Conservation (phyloP, 371 early-diverging fungal genomes). For the Blastocladiella emersonii region DNA sequence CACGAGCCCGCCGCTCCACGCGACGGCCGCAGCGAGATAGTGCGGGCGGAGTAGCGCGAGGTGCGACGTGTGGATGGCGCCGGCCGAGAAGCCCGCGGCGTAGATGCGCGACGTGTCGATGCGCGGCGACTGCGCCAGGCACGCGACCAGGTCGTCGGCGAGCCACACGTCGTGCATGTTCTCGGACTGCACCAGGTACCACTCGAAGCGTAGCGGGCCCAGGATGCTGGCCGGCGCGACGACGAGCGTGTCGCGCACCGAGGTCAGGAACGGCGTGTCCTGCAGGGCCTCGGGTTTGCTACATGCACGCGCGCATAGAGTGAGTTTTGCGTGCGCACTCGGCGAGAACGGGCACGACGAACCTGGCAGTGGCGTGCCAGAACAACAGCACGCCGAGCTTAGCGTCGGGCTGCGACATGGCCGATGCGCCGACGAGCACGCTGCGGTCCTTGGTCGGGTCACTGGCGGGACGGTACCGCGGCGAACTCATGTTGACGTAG, state of each 20-base stretch:
- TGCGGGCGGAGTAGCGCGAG: constrained; percentile 1
- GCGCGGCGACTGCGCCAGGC: background rate
- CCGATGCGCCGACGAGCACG: too few relatives aligned
- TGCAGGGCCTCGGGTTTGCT: too few relatives aligned
- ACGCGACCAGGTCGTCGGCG: background rate
- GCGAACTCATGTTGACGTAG: too few relatives aligned
- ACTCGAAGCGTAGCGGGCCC: background rate
- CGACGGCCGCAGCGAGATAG: background rate
- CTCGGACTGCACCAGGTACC: background rate
- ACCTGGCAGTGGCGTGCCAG: too few relatives aligned
- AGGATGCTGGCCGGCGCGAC: background rate
- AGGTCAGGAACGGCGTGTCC: background rate
- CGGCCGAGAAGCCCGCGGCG: constrained; percentile 1
- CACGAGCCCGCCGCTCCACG: background rate
- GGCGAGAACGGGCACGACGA: too few relatives aligned
- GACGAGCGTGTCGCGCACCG: background rate
- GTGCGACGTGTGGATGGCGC: constrained; percentile 1
- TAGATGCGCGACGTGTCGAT: background rate
- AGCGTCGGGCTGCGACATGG: too few relatives aligned
- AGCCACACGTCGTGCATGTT: background rate
- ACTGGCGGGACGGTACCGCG: too few relatives aligned
- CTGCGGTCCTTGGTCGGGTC: too few relatives aligned
- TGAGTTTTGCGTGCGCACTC: too few relatives aligned
- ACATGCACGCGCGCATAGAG: too few relatives aligned
- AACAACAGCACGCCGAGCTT: too few relatives aligned